A percentile compares a stretch with the other conserved stretches of the same genome.
phyloP scores from a whole-genome alignment of 2,329 filamentous ascomycete genomes.

The Dothistroma septosporum region DNA sequence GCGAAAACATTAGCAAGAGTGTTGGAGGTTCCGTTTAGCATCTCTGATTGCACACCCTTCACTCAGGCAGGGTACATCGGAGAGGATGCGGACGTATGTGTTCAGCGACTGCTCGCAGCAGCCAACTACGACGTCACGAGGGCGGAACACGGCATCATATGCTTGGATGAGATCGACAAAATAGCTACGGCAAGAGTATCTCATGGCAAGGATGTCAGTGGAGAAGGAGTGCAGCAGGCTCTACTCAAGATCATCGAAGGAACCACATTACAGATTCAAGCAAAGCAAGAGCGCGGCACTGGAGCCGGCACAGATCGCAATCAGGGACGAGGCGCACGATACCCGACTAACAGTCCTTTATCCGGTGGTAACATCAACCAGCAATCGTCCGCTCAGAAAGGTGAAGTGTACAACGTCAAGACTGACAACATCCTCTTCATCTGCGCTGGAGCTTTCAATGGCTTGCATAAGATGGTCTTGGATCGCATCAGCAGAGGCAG shows the following conservation, averaged over 20 bases:
- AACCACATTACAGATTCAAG: constrained; percentile 85
- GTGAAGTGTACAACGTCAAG: constrained; percentile 67
- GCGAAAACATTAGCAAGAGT: constrained; percentile 85
- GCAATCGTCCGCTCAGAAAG: constrained; percentile 40
- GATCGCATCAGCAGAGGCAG: constrained; percentile 80
- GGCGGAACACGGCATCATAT: constrained; percentile 88
- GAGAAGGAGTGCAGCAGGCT: constrained; percentile 94
- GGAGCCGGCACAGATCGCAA: constrained; percentile 17
- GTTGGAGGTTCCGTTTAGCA: constrained; percentile 91
- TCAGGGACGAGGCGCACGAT: constrained; percentile 22
- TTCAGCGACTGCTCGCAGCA: constrained; percentile 83
- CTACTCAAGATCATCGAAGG: constrained; percentile 94
- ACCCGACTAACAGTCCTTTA: constrained; percentile 37
- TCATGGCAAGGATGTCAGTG: constrained; percentile 89
- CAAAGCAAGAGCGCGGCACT: constrained; percentile 66
- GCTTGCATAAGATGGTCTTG: constrained; percentile 80
- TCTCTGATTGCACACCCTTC: constrained; percentile 92
- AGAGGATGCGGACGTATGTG: constrained; percentile 93
- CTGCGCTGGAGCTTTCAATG: constrained; percentile 91
- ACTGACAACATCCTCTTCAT: constrained; percentile 98
- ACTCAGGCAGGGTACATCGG: constrained; percentile 97
- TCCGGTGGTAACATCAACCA: constrained; percentile 33
- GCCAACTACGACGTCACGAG: constrained; percentile 82
- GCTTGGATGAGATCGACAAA: constrained; percentile 96
- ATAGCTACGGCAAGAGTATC: constrained; percentile 82